These are phyloP conservation scores for Candida silvicultrix DNA, from an alignment of 805 yeast species.

Conservation along the genomic window DNA sequence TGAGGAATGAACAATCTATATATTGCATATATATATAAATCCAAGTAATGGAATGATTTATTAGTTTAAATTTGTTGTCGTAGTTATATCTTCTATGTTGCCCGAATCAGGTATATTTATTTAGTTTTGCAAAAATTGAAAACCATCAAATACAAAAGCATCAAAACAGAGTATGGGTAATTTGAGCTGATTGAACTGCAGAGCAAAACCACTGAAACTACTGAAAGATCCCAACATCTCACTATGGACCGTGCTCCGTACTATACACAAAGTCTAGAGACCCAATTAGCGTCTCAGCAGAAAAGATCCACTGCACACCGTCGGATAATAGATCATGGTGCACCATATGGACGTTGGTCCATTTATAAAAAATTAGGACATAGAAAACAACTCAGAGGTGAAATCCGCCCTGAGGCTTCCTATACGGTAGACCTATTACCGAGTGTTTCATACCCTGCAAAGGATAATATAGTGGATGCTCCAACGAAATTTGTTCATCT, in stretches of 20 bases:
- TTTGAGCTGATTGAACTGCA: too few relatives aligned
- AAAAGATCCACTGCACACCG: conserved; percentile 47
- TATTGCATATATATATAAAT: background rate
- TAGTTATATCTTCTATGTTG: too few relatives aligned
- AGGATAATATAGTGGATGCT: conserved; percentile 41
- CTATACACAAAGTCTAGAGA: conserved; percentile 20
- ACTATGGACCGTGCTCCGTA: conserved; percentile 1
- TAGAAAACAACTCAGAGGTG: conserved; percentile 38
- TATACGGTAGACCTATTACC: conserved; percentile 62
- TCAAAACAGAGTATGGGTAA: too few relatives aligned
- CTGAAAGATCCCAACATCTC: background rate
- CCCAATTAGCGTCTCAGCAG: conserved; percentile 32
- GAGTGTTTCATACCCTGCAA: conserved; percentile 48
- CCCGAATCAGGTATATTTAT: too few relatives aligned
- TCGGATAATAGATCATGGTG: conserved; percentile 74
- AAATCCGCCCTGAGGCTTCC: conserved; percentile 62
- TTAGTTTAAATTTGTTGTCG: too few relatives aligned
- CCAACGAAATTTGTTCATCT: conserved; percentile 84
- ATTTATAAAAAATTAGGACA: conserved; percentile 38
- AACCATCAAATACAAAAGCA: too few relatives aligned
- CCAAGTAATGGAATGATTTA: too few relatives aligned
- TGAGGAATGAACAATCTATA: background rate
- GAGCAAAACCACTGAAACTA: background rate
- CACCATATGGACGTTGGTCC: conserved; percentile 62
- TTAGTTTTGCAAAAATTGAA: too few relatives aligned